Percentiles rank a stretch among this genome's conserved stretches.
phyloP scores from a whole-genome alignment of 2,329 filamentous ascomycete species.

The Elsinoe australis region DNA sequence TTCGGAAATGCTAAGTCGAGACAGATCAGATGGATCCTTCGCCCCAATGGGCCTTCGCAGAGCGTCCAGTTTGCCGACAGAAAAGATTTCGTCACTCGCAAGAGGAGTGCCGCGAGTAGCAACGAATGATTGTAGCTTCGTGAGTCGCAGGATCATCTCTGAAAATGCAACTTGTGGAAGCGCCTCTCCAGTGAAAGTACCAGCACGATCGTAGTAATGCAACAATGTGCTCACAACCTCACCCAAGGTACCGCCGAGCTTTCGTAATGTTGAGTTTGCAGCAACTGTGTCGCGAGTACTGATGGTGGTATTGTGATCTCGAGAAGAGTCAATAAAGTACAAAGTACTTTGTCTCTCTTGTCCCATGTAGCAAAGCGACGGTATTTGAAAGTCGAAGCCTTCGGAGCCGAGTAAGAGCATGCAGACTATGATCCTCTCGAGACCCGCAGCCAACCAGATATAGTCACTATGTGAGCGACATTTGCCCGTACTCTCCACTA shows the following conservation, averaged over 20 bases:
- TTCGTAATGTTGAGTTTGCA: constrained; percentile 35
- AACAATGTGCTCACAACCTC: constrained; percentile 69
- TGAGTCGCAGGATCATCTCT: constrained; percentile 66
- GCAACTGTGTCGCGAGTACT: constrained; percentile 17
- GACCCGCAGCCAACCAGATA: constrained; percentile 92
- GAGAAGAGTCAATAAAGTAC: constrained; percentile 16
- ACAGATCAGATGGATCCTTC: constrained; percentile 10
- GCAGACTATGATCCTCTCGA: constrained; percentile 79
- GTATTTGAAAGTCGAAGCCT: constrained; percentile 69
- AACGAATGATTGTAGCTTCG: constrained; percentile 60
- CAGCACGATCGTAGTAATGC: constrained; percentile 63
- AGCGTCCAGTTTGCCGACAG: constrained; percentile 51
- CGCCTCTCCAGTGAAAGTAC: constrained; percentile 55
- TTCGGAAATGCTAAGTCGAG: constrained; percentile 48
- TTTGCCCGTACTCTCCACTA: constrained; percentile 69
- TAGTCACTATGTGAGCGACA: constrained; percentile 79
- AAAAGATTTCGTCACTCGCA: neutral
- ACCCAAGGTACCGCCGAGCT: constrained; percentile 54
- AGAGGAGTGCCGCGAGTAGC: constrained; percentile 43
- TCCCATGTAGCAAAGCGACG: constrained; percentile 16
- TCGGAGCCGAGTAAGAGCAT: constrained; percentile 79
- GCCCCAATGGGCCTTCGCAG: constrained; percentile 9
- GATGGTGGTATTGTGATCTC: constrained; percentile 8
- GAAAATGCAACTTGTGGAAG: constrained; percentile 63
- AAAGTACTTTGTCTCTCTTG: constrained; percentile 23